Conservation (phyloP, 2,329 filamentous ascomycete species). For the Chaetomiaceae sp. region DNA sequence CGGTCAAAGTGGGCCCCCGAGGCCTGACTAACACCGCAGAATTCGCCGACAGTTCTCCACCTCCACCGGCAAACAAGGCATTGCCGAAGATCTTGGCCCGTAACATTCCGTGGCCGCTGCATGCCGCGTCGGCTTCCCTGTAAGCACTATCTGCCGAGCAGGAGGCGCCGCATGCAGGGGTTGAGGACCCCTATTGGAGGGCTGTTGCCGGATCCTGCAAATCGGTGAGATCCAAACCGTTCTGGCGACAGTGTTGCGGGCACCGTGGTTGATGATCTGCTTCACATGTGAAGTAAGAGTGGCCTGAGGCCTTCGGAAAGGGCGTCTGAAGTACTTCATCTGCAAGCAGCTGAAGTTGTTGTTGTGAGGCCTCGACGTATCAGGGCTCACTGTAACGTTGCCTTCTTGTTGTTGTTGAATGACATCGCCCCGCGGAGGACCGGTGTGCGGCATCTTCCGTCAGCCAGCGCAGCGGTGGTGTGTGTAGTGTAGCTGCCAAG, state of each 20-base stretch:
- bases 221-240: neutral
- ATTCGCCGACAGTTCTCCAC: neutral
- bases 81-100: conserved; percentile 15
- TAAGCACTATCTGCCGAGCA: neutral
- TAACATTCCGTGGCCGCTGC: conserved; percentile 4
- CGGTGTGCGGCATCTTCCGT: too few species aligned
- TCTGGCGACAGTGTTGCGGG: neutral
- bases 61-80: neutral
- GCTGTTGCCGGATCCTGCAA: neutral
- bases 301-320: neutral
- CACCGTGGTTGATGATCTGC: conserved; percentile 1
- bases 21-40: neutral
- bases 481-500: too few species aligned
- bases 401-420: too few species aligned
- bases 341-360: too few species aligned
- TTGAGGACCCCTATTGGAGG: conserved; percentile 5
- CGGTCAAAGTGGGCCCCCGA: conserved; percentile 12
- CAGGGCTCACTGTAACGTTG: too few species aligned
- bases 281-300: conserved; percentile 9
- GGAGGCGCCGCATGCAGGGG: conserved; percentile 7
- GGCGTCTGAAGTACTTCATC: too few species aligned
- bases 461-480: too few species aligned
- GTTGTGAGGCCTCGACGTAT: too few species aligned
- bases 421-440: too few species aligned
- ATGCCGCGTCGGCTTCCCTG: neutral